phyloP scores from a whole-genome alignment of 2,329 filamentous ascomycete genomes.

The Beauveria sp. region DNA sequence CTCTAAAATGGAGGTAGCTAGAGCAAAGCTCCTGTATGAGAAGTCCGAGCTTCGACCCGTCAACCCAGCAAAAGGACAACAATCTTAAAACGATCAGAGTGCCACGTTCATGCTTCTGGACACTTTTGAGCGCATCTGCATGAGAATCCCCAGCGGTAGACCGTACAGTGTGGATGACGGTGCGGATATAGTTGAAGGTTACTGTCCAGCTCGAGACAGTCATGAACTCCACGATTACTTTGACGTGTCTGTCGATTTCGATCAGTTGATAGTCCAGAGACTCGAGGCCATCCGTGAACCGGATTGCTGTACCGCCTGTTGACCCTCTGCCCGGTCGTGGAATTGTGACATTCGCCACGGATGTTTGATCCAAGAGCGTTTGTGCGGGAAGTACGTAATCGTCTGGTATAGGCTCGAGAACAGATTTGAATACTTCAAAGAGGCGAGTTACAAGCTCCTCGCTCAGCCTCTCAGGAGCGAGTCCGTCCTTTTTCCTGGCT shows the following conservation, averaged over 20 bases:
- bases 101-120: constrained; percentile 42
- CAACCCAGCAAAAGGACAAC: constrained; percentile 57
- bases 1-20: constrained; percentile 59
- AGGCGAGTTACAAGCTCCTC: constrained; percentile 45
- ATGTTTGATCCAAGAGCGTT: constrained; percentile 48
- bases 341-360: constrained; percentile 29
- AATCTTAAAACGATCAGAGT: constrained; percentile 50
- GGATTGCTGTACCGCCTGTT: background rate
- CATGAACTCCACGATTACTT: constrained; percentile 53
- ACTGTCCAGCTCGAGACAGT: constrained; percentile 57
- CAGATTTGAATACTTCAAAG: constrained; percentile 47
- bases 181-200: constrained; percentile 52
- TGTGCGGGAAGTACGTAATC: constrained; percentile 47
- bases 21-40: constrained; percentile 60
- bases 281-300: background rate
- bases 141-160: constrained; percentile 33
- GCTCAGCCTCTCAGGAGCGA: constrained; percentile 29
- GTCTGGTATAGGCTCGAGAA: constrained; percentile 53
- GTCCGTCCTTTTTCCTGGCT: constrained; percentile 17
- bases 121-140: constrained; percentile 26
- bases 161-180: constrained; percentile 43
- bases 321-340: constrained; percentile 18
- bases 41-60: constrained; percentile 51
- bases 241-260: constrained; percentile 48
- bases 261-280: constrained; percentile 27